Evolutionary conservation across 2,329 filamentous ascomycete genomes (phyloP).

Genomic region (Ophiostoma sp.): DNA sequence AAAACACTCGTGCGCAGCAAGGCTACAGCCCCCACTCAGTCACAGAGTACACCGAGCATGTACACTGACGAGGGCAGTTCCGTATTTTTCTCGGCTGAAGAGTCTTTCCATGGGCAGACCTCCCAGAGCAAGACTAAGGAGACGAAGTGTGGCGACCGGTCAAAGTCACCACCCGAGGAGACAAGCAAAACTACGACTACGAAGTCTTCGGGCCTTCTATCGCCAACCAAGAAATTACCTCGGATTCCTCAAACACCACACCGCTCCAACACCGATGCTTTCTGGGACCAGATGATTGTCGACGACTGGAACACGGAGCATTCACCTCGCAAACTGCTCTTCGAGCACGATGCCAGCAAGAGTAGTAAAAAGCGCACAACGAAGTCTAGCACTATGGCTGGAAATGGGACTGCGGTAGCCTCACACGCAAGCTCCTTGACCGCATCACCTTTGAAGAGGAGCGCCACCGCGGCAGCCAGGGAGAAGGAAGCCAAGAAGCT

Average conservation of each 20-base stretch:
- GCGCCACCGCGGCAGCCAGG: slow-evolving; percentile 31
- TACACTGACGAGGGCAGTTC: slow-evolving; percentile 23
- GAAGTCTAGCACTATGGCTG: not conserved
- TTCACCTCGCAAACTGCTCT: slow-evolving; percentile 34
- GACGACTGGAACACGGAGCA: slow-evolving; percentile 61
- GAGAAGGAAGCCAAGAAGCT: slow-evolving; percentile 47
- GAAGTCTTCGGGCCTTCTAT: slow-evolving; percentile 29
- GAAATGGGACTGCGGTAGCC: not conserved
- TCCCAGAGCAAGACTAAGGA: not conserved
- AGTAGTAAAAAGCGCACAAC: not conserved
- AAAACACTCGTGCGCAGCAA: not conserved
- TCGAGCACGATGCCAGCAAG: slow-evolving; percentile 26
- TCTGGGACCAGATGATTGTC: slow-evolving; percentile 55
- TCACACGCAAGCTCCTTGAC: not conserved
- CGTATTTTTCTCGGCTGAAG: slow-evolving; percentile 25
- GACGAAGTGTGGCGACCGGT: slow-evolving; percentile 17
- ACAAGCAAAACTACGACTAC: slow-evolving; percentile 20
- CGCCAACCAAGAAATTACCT: slow-evolving; percentile 34
- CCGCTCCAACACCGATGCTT: slow-evolving; percentile 49
- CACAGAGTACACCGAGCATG: too few species aligned
- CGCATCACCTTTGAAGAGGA: slow-evolving; percentile 28
- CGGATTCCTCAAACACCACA: slow-evolving; percentile 52
- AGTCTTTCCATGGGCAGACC: slow-evolving; percentile 13
- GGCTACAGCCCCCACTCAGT: not conserved
- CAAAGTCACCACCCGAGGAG: slow-evolving; percentile 26